Conservation (phyloP, 1,284 basidiomycete species). For the Pascua guehoae region DNA sequence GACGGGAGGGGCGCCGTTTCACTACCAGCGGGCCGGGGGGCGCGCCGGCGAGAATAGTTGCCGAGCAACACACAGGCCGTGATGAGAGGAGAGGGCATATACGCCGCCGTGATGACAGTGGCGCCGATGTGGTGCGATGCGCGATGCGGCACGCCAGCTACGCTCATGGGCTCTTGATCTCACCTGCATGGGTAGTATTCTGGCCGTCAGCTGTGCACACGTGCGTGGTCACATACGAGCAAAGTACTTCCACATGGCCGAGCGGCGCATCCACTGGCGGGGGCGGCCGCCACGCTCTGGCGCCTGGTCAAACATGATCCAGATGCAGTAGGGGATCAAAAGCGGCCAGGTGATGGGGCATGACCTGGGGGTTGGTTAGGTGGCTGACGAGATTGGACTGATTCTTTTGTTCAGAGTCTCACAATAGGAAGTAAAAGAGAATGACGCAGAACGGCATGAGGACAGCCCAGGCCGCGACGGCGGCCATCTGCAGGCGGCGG, state of each 20-base stretch:
- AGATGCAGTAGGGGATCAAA: conserved; percentile 74
- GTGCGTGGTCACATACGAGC: conserved; percentile 26
- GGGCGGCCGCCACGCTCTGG: conserved; percentile 74
- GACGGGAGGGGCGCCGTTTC: no score
- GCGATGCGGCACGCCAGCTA: no score
- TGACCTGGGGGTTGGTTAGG: conserved; percentile 58
- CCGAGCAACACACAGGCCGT: no score
- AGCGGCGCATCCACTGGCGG: conserved; percentile 70
- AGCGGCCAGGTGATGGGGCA: conserved; percentile 85
- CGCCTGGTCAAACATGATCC: conserved; percentile 74
- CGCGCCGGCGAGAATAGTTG: no score
- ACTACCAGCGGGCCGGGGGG: background rate
- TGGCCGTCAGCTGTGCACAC: conserved; percentile 51
- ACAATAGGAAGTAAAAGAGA: conserved; percentile 77
- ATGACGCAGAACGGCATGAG: conserved; percentile 67
- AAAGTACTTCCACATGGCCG: conserved; percentile 64
- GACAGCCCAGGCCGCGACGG: conserved; percentile 81
- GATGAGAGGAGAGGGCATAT: no score
- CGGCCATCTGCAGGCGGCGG: conserved; percentile 75
- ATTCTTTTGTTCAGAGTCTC: conserved; percentile 38
- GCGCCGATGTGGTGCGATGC: background rate
- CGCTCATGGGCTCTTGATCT: conserved; percentile 1
- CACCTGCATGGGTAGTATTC: conserved; percentile 76
- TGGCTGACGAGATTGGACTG: background rate
- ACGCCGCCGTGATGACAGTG: no score